Percentiles rank a stretch among this genome's conserved stretches.
Evolutionary conservation across 2,329 filamentous ascomycete species (phyloP).

Genomic region (Diaporthe caulivora): DNA sequence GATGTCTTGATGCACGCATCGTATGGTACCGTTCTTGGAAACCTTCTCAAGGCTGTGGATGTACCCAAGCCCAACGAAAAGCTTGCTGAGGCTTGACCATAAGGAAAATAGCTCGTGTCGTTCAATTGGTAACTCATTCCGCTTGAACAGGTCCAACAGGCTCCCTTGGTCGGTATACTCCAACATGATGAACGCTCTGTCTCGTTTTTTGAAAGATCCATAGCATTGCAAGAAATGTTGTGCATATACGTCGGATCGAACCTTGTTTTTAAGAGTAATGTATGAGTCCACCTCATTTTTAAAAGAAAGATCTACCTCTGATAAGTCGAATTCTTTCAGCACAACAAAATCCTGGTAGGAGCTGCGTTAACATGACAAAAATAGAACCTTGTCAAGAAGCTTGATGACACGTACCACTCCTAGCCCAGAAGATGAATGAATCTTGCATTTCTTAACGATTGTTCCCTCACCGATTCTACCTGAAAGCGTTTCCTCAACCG

Average conservation of each 20-base stretch:
- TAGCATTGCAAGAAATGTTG: neutral
- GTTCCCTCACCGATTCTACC: neutral
- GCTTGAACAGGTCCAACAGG: neutral
- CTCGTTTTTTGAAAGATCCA: neutral
- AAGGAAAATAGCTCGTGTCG: neutral
- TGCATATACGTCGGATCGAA: neutral
- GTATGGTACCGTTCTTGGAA: neutral
- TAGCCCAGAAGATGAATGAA: neutral
- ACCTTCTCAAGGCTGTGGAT: neutral
- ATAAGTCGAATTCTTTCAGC: neutral
- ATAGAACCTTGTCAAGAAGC: no score
- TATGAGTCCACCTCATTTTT: neutral
- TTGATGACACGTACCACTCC: neutral
- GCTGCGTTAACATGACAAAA: neutral
- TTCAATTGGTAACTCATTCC: neutral
- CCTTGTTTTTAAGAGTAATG: neutral
- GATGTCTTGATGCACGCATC: neutral
- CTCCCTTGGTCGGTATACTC: neutral
- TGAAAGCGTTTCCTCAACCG: neutral
- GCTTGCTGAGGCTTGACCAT: neutral
- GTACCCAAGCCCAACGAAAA: neutral
- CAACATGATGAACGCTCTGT: neutral
- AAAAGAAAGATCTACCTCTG: neutral
- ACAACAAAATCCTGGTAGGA: neutral
- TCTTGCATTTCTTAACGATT: neutral